A percentile compares a stretch with the other conserved stretches of the same genome.
These are phyloP conservation scores for Berkeleyomyces rouxiae DNA, from an alignment of 2,329 filamentous ascomycete genomes.

Conservation along the genomic window DNA sequence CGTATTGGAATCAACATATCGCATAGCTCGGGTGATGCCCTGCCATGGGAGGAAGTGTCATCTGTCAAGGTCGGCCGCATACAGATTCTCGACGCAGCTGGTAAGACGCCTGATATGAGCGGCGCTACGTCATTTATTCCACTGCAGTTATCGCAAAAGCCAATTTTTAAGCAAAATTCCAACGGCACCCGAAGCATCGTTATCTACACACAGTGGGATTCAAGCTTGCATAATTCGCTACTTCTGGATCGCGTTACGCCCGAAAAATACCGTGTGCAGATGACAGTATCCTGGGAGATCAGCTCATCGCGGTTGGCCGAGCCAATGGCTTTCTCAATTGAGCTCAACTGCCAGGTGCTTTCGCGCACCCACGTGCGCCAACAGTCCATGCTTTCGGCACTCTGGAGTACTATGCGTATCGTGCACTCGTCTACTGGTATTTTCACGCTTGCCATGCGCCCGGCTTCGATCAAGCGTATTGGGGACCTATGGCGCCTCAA, in stretches of 20 bases:
- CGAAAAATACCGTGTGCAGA: slow-evolving; percentile 84
- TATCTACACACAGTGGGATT: slow-evolving; percentile 90
- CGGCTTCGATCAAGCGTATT: slow-evolving; percentile 75
- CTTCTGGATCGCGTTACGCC: slow-evolving; percentile 82
- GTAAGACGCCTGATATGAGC: slow-evolving; percentile 68
- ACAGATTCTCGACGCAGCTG: slow-evolving; percentile 66
- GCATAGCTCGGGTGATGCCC: slow-evolving; percentile 71
- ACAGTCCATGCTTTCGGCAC: slow-evolving; percentile 67
- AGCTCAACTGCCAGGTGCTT: slow-evolving; percentile 67
- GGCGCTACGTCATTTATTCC: slow-evolving; percentile 47
- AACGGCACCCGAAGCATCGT: slow-evolving; percentile 82
- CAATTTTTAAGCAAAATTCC: slow-evolving; percentile 65
- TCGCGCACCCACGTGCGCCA: slow-evolving; percentile 73
- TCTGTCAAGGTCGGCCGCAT: slow-evolving; percentile 65
- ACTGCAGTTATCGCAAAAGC: slow-evolving; percentile 60
- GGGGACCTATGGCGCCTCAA: slow-evolving; percentile 94
- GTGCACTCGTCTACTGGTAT: slow-evolving; percentile 76
- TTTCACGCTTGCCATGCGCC: slow-evolving; percentile 73
- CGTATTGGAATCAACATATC: slow-evolving; percentile 77
- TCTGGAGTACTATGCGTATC: slow-evolving; percentile 73
- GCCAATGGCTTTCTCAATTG: slow-evolving; percentile 72
- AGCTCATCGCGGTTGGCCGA: slow-evolving; percentile 68
- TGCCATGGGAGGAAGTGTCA: slow-evolving; percentile 77
- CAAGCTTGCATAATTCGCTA: slow-evolving; percentile 78
- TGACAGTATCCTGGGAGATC: slow-evolving; percentile 75